Base-by-base conservation (phyloP, 371 early-diverging fungal genomes). In the Mucor irregularis region DNA sequence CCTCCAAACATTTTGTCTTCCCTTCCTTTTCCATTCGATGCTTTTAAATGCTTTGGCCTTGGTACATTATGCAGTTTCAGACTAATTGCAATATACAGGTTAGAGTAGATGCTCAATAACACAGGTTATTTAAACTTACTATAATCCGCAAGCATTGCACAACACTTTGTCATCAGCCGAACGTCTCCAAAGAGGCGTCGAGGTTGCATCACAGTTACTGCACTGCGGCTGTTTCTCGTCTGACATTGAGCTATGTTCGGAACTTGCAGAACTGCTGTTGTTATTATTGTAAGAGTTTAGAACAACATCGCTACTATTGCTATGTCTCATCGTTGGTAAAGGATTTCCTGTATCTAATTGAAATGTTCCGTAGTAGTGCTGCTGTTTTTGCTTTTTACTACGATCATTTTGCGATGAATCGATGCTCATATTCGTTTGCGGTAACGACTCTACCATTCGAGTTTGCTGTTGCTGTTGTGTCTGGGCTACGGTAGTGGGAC, bases 121-220 rank as follows among this genome's bases (percentile, higher is more conserved):
- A 46, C 26, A 40, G 2, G 45, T 9, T 57, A 30, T 33, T 14
- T 31, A 40, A 19, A 63, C 77, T 63, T 74, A 77, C 78, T 97
- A 98, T 28, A 99, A 74, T 0, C 97, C 98, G 62, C 98, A 98
- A 14, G 98, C 97, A 73, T 98, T 98, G 78, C 99, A 98, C 14
- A 97, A 75, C 2, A 88, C 64, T 49, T 93, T 85, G 43, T 92
- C 94, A 48, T 91, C 76, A 24, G 83, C 83, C 19, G 90, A 90
- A 44, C 97, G 75, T 30, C 99, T 81, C 99, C 99, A 99, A 13
- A 97, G 83, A 0, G 99, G 97, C 4, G 99, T 98, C 5, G 80
- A 81, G 0, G 90, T 92, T 5, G 93, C 89, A 5, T 82, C 81
- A 68, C 99, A 99, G 74, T 99, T 96, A 54, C 78, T 75, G 64